Evolutionary conservation across 129 eudicot species (phyloP), one percentile per base, ranked within the genome.

Genomic region (Apium graveolens): DNA sequence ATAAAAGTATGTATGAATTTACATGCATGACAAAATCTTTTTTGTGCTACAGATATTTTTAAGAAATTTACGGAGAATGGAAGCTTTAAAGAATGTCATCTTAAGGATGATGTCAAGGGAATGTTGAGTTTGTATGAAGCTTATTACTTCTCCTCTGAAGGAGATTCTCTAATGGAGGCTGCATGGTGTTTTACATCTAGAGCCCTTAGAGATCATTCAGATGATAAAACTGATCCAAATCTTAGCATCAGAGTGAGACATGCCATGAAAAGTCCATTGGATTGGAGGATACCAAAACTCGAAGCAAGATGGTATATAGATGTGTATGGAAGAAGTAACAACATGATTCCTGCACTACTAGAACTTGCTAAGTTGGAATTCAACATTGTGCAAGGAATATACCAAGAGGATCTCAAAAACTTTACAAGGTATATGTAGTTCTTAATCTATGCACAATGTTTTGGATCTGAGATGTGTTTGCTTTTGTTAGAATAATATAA

Each of bases 101-200:
- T 82, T 37, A 14, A 14, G 20, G 76, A 86, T 11, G 89, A 91
- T 79, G 80, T 57, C 16, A 3, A 46, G 69, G 91, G 89, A 8
- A 38, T 86, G 77, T 27, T 91, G 77, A 88, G 92, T 83, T 80
- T 88, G 78, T 91, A 81, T 63, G 96, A 91, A 85, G 91, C 96
- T 75, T 86, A 92, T 10, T 68, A 85, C 73, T 41, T 86, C 62
- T 87, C 88, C 39, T 70, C 81, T 24, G 78, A 78, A 27, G 84
- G 77, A 0, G 96, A 88, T 82, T 68, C 78, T 29, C 18, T 86
- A 43, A 26, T 88, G 60, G 79, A 78, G 20, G 76, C 82, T 24
- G 92, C 96, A 1, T 75, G 68, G 80, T 77, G 75, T 29, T 80
- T 83, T 76, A 85, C 89, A 70, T 82, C 26, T 65, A 34, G 21